A percentile compares a stretch with the other conserved stretches of the same genome.
phyloP scores from a whole-genome alignment of 305 asterid genomes.

The Ajuga reptans region DNA sequence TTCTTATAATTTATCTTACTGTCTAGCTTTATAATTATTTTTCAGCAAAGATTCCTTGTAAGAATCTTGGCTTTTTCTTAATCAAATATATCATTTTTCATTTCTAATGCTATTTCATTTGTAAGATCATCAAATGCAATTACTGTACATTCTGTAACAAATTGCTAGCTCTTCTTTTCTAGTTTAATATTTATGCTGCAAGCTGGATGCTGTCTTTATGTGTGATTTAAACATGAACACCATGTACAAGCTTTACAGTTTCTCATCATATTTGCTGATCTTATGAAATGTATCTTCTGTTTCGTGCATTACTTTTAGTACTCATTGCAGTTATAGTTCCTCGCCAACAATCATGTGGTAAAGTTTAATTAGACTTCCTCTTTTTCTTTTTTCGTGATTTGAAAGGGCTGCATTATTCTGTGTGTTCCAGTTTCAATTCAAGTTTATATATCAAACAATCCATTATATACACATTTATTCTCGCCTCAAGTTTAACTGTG shows the following conservation, averaged over 20 bases:
- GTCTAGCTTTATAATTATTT: too few relatives aligned
- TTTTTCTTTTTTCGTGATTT: background rate
- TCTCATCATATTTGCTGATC: constrained; percentile 2
- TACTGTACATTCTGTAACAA: background rate
- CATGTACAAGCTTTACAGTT: background rate
- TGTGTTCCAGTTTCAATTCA: too few relatives aligned
- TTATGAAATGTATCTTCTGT: background rate
- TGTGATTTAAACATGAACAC: background rate
- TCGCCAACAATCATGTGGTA: background rate
- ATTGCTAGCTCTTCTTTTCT: background rate
- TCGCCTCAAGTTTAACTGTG: background rate
- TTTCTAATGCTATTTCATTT: background rate
- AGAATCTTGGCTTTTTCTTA: constrained; percentile 25
- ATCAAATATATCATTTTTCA: background rate
- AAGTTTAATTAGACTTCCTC: background rate
- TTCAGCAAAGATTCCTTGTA: too few relatives aligned
- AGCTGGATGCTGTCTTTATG: background rate
- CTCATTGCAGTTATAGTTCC: constrained; percentile 6
- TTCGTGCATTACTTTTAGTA: background rate
- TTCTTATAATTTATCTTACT: too few relatives aligned
- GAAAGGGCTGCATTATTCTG: background rate
- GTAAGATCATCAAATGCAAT: background rate
- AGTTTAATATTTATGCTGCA: constrained; percentile 3
- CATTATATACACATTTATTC: too few relatives aligned
- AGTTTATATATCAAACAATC: too few relatives aligned